Evolutionary conservation across 805 yeast genomes (phyloP), one percentile per base, ranked within the genome.

Genomic region (Pichia rugopelliculosa): DNA sequence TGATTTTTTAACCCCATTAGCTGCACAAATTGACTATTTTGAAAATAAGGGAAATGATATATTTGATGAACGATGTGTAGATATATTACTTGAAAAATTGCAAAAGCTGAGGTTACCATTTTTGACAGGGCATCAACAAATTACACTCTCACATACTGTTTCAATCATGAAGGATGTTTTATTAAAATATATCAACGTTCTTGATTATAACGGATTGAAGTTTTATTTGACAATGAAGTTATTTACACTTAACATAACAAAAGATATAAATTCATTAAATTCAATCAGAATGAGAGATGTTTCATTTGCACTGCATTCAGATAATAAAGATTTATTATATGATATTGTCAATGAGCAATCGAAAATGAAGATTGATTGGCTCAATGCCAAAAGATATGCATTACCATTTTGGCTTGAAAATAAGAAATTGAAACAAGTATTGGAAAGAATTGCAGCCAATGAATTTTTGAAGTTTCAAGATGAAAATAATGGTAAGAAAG

Each of bases 81-180:
- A 67, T 1, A 61, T 75, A 3, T 66, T 90, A 21, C 66, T 72
- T 15, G 84, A 82, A 21, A 78, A 77, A 51, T 68, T 90, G 45
- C 78, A 79, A 38, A 79, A 76, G 50, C 70, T 76, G 6, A 73
- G 91, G 1, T 67, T 90, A 24, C 96, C 96, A 0, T 82, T 82
- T 51, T 62, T 90, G 25, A 88, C 96, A 0, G 79, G 96, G 50
- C 97, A 90, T 66, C 96, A 90, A 62, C 98, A 90, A 59, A 80
- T 83, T 25, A 88, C 96, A 0, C 71, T 90, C 24, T 72, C 83
- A 1, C 78, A 86, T 15, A 79, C 87, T 2, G 71, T 87, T 6
- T 81, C 77, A 42, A 82, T 89, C 2, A 68, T 86, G 23, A 70
- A 73, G 22, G 79, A 77, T 17, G 73, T 87, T 5, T 71, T 73